These are phyloP conservation scores for Malbranchea cinnamomea DNA, from an alignment of 2,329 filamentous ascomycete genomes.

Conservation along the genomic window DNA sequence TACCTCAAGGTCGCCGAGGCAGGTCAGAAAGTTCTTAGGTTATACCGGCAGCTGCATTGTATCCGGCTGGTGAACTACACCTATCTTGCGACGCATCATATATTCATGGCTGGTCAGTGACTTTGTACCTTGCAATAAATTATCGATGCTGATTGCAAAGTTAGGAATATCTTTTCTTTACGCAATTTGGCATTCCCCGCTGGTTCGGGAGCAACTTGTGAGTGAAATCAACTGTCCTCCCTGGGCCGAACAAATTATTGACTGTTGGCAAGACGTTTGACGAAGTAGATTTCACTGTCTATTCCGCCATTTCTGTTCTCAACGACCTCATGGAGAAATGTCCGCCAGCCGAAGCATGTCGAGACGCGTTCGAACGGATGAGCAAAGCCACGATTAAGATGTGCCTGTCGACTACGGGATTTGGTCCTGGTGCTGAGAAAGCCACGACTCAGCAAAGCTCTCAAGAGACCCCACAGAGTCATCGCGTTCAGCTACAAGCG, in stretches of 20 bases:
- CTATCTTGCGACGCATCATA: conserved; percentile 84
- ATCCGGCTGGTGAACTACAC: conserved; percentile 89
- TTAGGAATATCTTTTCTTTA: conserved; percentile 78
- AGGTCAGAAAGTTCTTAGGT: conserved; percentile 76
- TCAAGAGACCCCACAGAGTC: too few relatives aligned
- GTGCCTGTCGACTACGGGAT: conserved; percentile 76
- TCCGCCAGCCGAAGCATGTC: conserved; percentile 83
- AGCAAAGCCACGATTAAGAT: conserved; percentile 92
- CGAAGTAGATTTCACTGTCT: conserved; percentile 92
- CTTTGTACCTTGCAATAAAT: conserved; percentile 2
- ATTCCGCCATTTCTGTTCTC: conserved; percentile 84
- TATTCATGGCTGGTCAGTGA: conserved; percentile 86
- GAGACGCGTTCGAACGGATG: conserved; percentile 88
- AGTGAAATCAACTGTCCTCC: conserved; percentile 21
- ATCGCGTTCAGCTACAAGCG: too few relatives aligned
- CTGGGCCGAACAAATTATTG: conserved; percentile 5
- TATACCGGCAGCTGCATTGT: conserved; percentile 80
- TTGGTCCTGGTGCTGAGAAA: too few relatives aligned
- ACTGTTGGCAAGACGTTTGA: conserved; percentile 50
- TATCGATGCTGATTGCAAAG: conserved; percentile 8
- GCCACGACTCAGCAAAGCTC: too few relatives aligned
- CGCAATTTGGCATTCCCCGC: conserved; percentile 89
- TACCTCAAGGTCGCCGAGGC: conserved; percentile 93
- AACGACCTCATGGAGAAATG: conserved; percentile 88
- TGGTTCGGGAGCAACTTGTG: conserved; percentile 74